Conservation (phyloP, 1,139 yeast species). For the Ashbya aceris region DNA sequence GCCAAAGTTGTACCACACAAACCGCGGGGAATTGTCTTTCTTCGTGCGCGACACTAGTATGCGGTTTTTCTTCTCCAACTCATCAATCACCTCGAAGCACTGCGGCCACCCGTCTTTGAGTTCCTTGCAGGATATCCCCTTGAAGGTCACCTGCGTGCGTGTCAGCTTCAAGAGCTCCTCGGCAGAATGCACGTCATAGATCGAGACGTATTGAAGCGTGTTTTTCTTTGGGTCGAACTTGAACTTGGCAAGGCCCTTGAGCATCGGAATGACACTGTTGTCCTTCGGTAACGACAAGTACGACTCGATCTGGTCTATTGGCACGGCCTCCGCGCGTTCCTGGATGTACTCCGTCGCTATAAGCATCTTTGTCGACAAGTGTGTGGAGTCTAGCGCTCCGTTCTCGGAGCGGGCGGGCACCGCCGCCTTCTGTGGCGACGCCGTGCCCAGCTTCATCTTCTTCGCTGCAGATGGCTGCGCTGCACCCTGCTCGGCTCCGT, state of each 20-base stretch:
- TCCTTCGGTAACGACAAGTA: slow-evolving; percentile 32
- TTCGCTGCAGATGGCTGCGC: slow-evolving; percentile 22
- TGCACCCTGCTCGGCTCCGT: slow-evolving; percentile 21
- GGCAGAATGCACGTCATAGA: slow-evolving; percentile 76
- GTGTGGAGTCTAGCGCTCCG: slow-evolving; percentile 36
- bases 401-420: slow-evolving; percentile 25
- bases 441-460: slow-evolving; percentile 29
- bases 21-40: slow-evolving; percentile 83
- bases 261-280: slow-evolving; percentile 51
- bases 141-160: slow-evolving; percentile 75
- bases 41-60: slow-evolving; percentile 79
- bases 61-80: slow-evolving; percentile 65
- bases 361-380: slow-evolving; percentile 69
- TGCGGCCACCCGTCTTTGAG: slow-evolving; percentile 95
- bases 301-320: slow-evolving; percentile 35
- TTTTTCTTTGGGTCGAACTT: slow-evolving; percentile 47
- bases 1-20: slow-evolving; percentile 82
- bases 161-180: slow-evolving; percentile 69
- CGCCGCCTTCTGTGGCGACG: slow-evolving; percentile 14
- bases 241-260: slow-evolving; percentile 70
- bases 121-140: slow-evolving; percentile 82
- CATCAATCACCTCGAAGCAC: slow-evolving; percentile 68
- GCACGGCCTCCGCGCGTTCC: slow-evolving; percentile 56
- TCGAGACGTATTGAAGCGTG: slow-evolving; percentile 77
- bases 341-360: slow-evolving; percentile 85